These are phyloP conservation scores for Mycena rebaudengoi DNA, from an alignment of 768 basidiomycete species.

Conservation along the genomic window DNA sequence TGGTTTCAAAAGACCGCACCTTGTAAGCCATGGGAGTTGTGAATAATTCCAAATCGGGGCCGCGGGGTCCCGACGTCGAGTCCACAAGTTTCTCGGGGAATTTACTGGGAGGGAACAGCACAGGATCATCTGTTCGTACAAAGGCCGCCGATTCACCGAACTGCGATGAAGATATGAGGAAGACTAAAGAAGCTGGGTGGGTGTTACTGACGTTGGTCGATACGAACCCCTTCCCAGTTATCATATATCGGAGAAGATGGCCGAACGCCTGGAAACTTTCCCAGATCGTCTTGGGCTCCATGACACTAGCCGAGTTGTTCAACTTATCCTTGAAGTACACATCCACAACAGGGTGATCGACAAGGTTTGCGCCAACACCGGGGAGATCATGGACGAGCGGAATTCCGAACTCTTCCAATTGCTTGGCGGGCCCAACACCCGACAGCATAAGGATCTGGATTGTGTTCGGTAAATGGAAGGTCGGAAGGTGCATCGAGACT, in stretches of 20 bases:
- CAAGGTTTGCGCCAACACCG: conserved; percentile 77
- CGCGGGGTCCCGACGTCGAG: conserved; percentile 47
- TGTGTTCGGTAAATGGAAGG: background rate
- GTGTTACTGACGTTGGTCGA: conserved; percentile 56
- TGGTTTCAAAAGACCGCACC: too few species aligned
- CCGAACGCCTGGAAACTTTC: too few species aligned
- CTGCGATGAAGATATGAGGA: conserved; percentile 30
- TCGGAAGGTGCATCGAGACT: background rate
- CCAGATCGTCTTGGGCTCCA: conserved; percentile 14
- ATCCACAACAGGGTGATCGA: conserved; percentile 71
- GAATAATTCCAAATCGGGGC: conserved; percentile 55
- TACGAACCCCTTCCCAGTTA: conserved; percentile 57
- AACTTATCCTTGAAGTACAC: conserved; percentile 58
- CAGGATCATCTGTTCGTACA: conserved; percentile 56
- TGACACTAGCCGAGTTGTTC: conserved; percentile 43
- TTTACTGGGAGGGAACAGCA: conserved; percentile 50
- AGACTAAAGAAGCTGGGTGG: background rate
- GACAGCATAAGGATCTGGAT: conserved; percentile 72
- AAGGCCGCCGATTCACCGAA: conserved; percentile 63
- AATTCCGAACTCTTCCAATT: conserved; percentile 63
- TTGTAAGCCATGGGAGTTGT: conserved; percentile 49
- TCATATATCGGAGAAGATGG: too few species aligned
- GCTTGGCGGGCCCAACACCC: conserved; percentile 74
- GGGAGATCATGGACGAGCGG: conserved; percentile 69
- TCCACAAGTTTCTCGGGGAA: conserved; percentile 43